Percentiles rank a stretch among this genome's conserved stretches.
These are phyloP conservation scores for Penium margaritaceum DNA, from an alignment of 139 green algal species.

Conservation along the genomic window DNA sequence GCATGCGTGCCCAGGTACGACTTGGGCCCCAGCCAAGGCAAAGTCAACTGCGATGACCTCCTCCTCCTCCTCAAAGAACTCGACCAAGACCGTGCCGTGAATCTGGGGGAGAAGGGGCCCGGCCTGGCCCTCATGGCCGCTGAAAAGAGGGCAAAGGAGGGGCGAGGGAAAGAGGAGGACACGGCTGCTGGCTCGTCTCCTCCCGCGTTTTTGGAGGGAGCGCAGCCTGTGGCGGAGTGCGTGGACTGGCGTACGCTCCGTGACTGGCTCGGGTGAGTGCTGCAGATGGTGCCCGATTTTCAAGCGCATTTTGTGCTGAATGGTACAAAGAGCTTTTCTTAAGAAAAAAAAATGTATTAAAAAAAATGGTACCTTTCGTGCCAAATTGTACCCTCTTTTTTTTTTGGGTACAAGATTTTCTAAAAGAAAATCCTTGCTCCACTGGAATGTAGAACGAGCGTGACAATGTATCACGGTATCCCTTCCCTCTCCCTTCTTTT, in stretches of 20 bases:
- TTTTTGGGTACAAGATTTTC: no score
- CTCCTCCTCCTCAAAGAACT: constrained; percentile 41
- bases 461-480: neutral
- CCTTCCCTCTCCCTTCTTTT: neutral
- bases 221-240: constrained; percentile 11
- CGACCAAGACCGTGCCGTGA: constrained; percentile 65
- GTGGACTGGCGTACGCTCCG: constrained; percentile 25
- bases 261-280: constrained; percentile 30
- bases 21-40: constrained; percentile 55
- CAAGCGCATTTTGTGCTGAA: no score
- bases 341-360: no score
- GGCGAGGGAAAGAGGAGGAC: neutral
- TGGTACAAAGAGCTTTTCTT: no score
- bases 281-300: no score
- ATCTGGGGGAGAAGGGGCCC: constrained; percentile 36
- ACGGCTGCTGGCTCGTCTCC: no score
- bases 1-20: constrained; percentile 84
- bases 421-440: neutral
- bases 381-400: no score
- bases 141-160: neutral
- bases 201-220: constrained; percentile 9
- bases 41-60: constrained; percentile 63
- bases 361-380: no score
- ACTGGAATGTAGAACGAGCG: neutral
- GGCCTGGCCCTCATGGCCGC: neutral